Evolutionary conservation across 305 asterid genomes (phyloP).

Genomic region (Coffea humblotiana): DNA sequence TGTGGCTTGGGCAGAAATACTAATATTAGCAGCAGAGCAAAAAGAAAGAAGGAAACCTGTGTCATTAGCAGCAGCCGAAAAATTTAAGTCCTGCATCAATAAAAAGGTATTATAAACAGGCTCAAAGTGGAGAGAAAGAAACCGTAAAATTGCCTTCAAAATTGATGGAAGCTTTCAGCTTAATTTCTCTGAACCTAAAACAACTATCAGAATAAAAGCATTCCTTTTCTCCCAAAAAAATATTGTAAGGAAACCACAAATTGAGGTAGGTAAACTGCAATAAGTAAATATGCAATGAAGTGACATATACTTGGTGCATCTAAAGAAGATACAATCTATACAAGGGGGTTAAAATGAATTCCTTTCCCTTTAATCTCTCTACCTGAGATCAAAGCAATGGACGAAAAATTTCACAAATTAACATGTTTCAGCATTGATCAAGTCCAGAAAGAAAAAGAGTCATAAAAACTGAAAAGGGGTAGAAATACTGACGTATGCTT

Average conservation of each 20-base stretch:
- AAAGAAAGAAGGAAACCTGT: conserved; percentile 58
- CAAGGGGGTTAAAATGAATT: background rate
- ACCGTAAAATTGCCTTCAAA: background rate
- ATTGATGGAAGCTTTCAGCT: background rate
- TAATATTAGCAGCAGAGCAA: conserved; percentile 2
- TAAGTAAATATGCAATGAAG: background rate
- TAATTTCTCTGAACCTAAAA: background rate
- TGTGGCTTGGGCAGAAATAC: background rate
- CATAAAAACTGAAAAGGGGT: too few relatives aligned
- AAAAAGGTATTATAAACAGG: background rate
- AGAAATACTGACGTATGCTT: background rate
- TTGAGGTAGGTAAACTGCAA: background rate
- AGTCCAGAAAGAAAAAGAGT: background rate
- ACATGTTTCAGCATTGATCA: background rate
- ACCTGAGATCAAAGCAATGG: background rate
- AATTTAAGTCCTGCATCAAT: conserved; percentile 34
- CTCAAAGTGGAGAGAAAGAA: background rate
- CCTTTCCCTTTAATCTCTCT: background rate
- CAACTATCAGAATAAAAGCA: background rate
- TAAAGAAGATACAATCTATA: background rate
- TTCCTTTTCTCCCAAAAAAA: background rate
- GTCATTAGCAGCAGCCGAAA: conserved; percentile 53
- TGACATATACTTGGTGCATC: background rate
- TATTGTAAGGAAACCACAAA: background rate
- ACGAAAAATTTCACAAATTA: background rate